Conservation (phyloP, 148 eudicot genomes). For the Cornus florida region DNA sequence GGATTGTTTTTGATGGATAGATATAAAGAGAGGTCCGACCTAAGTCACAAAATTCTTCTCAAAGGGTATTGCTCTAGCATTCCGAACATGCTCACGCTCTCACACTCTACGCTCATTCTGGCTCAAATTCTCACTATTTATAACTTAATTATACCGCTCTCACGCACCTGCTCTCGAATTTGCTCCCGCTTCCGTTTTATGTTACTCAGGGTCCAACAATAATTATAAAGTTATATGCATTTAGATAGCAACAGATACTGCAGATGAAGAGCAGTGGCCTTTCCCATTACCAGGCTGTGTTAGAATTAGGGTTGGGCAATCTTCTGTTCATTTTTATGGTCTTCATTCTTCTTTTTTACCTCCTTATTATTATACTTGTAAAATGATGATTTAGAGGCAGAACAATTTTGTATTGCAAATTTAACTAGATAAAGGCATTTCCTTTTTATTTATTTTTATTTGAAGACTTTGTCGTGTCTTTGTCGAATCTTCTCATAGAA, state of each 20-base stretch:
- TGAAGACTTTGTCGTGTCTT: not conserved
- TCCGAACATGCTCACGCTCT: too few species aligned
- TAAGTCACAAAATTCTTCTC: too few species aligned
- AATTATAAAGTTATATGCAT: not conserved
- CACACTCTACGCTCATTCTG: too few species aligned
- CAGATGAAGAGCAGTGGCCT: not conserved
- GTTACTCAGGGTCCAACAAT: not conserved
- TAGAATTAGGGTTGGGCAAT: not conserved
- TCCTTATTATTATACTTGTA: not conserved
- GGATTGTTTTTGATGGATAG: too few species aligned
- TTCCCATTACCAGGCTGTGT: not conserved
- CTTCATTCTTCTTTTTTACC: not conserved
- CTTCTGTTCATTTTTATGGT: not conserved
- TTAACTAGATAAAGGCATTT: not conserved
- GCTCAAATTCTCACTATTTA: too few species aligned
- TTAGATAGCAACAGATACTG: conserved; percentile 8
- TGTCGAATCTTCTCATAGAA: too few species aligned
- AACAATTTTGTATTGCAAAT: conserved; percentile 8
- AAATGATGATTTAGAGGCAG: not conserved
- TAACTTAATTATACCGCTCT: too few species aligned
- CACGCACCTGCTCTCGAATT: too few species aligned
- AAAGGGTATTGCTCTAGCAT: too few species aligned
- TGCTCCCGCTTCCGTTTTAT: too few species aligned
- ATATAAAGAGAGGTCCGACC: too few species aligned
- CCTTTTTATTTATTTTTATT: not conserved